Evolutionary conservation across 2,329 filamentous ascomycete species (phyloP), one percentile per base, ranked within the genome.

Genomic region (Alternaria consortialis): DNA sequence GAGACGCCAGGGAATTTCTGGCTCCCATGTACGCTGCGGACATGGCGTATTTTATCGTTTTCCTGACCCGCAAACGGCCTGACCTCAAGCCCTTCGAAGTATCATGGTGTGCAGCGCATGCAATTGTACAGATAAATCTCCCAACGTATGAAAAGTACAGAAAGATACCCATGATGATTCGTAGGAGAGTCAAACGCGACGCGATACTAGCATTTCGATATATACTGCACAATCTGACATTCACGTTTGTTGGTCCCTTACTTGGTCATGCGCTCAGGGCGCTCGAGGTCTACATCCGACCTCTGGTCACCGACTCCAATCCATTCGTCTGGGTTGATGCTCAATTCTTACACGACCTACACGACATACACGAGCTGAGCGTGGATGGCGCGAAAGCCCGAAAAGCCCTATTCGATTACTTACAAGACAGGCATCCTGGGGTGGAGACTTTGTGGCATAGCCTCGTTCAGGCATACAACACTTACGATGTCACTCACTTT

Each of bases 341-440:
- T 11, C 13, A 25, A 4, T 15, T 34, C n/a, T 20, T 50, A 11
- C 13, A 25, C 31, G 23, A 27, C 31, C 23, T 50, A 11, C 13
- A 50, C 32, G 46, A 36, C 13, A 50, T 50, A 25, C 34, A 37
- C 32, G 46, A 50, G 7, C 34, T 50, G 11, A 34, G 46, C 20
- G 4, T 50, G 34, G 32, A 50, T 50, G 46, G 32, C 32, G 46
- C 46, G 32, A 50, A 50, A 50, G 46, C 46, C 23, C 46, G 46
- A 36, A 50, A 37, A 31, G 13, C 32, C n/a, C 20, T 50, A 12
- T 50, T 50, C 32, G 46, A 50, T 17, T 50, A 50, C 32, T 12
- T 50, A 12, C 31, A 50, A 50, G 20, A 37, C 13, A 50, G 46
- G 46, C 46, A 50, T 50, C 46, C 31, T 37, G 31, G 32, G 15